Percentiles rank a stretch among this genome's conserved stretches.
Evolutionary conservation across 306 rosid species (phyloP).

Genomic region (Oemleria cerasiformis): DNA sequence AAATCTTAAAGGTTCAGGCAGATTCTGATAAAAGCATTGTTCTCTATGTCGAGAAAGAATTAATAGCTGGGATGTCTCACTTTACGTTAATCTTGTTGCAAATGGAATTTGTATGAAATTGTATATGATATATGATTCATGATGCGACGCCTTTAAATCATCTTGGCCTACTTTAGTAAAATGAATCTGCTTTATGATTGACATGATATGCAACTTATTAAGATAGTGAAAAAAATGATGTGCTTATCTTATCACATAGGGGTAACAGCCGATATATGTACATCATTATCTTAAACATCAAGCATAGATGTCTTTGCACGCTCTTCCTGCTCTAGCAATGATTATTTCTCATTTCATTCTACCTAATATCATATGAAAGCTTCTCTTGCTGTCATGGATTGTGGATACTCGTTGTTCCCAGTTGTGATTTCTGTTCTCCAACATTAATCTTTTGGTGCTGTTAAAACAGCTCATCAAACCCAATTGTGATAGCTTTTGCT

Average conservation of each 20-base stretch:
- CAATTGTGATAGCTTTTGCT: background rate
- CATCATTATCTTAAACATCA: background rate
- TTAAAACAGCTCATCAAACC: background rate
- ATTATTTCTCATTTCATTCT: background rate
- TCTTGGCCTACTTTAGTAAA: background rate
- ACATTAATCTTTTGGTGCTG: background rate
- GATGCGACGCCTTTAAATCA: background rate
- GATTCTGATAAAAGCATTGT: background rate
- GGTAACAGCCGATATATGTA: background rate
- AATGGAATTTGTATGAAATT: too few species aligned
- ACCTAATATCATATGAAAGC: background rate
- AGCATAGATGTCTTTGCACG: background rate
- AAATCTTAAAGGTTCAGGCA: background rate
- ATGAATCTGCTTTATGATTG: background rate
- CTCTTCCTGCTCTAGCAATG: background rate
- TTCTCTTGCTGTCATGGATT: background rate
- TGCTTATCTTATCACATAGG: background rate
- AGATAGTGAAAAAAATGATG: too few species aligned
- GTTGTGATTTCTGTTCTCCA: background rate
- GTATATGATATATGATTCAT: background rate
- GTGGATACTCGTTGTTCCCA: background rate
- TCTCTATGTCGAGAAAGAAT: too few species aligned
- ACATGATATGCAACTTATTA: background rate
- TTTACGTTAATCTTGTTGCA: too few species aligned
- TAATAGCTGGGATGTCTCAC: too few species aligned